These are phyloP conservation scores for Gossypium schwendimanii DNA, from an alignment of 441 rosid species.

Conservation along the genomic window DNA sequence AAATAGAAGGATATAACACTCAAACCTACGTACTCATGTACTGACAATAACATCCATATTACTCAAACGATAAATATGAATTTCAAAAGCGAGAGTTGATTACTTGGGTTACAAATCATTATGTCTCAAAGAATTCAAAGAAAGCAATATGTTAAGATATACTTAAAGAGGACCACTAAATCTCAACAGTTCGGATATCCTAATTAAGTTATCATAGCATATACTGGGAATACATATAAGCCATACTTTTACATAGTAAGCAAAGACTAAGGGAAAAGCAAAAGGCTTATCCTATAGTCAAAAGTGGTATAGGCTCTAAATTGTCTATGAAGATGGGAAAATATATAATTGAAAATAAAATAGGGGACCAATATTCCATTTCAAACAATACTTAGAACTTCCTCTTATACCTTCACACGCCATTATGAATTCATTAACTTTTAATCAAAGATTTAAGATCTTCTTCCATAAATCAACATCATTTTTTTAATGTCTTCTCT, in stretches of 20 bases:
- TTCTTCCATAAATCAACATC: constrained; percentile 9
- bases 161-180: constrained; percentile 37
- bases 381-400: background rate
- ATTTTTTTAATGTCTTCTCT: background rate
- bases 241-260: constrained; percentile 9
- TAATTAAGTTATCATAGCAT: constrained; percentile 36
- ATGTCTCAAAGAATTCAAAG: background rate
- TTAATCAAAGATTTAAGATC: constrained; percentile 15
- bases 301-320: constrained; percentile 25
- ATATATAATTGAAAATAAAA: background rate
- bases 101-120: background rate
- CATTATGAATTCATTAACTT: background rate
- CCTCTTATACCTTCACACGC: background rate
- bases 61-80: too few species aligned
- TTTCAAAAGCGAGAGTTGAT: too few species aligned
- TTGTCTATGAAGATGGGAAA: constrained; percentile 9
- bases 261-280: constrained; percentile 21
- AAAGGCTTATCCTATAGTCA: constrained; percentile 27
- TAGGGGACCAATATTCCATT: constrained; percentile 11
- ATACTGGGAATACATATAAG: background rate
- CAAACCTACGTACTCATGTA: too few species aligned
- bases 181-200: constrained; percentile 49
- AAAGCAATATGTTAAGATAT: background rate
- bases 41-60: too few species aligned
- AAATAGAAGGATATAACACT: too few species aligned